Evolutionary conservation across 306 rosid genomes (phyloP), one percentile per base, ranked within the genome.

Genomic region (Dryas drummondii): DNA sequence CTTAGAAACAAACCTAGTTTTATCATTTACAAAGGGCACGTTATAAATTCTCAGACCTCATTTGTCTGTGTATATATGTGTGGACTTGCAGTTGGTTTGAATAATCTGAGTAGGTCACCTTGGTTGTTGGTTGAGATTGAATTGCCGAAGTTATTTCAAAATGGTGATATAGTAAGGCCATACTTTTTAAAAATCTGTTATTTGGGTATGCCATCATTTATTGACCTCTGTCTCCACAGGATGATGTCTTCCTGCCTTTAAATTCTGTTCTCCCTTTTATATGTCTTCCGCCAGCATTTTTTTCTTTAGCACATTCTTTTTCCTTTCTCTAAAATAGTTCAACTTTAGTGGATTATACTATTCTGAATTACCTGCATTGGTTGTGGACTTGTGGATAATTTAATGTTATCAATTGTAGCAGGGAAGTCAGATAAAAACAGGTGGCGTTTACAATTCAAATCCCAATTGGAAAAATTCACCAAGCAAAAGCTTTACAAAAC

Each of bases 381-480:
- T 49, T 74, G 69, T 50, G 57, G 55, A 27, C 37, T 27, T 27
- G 37, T 68, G 72, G 48, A 13, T 66, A 8, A 27, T 27, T 68
- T 67, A 77, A 66, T 71, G 40, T 54, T 27, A 56, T 70, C 72
- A 45, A 32, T 67, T 82, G 26, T 78, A 72, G 72, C 89, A 94
- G 98, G 93, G 71, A 26, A 86, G 81, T 74, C 75, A 84, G 68
- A 45, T 37, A 13, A 74, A 76, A 70, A 71, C 47, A 47, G 52
- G 66, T 47, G 89, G 88, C 26, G 71, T 70, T 76, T 70, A 86
- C 79, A 75, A 32, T 76, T 87, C 90, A 37, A 84, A 85, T 68
- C 80, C 90, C 53, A 75, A 82, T 5, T 70, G 88, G 82, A 89
- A 88, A 75, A 83, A 81, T 73, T 84, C 82, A 11, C 81, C 87